Evolutionary conservation across 495 filamentous ascomycete genomes (phyloP), one percentile per base, ranked within the genome.

Genomic region (Pseudevernia furfuracea): DNA sequence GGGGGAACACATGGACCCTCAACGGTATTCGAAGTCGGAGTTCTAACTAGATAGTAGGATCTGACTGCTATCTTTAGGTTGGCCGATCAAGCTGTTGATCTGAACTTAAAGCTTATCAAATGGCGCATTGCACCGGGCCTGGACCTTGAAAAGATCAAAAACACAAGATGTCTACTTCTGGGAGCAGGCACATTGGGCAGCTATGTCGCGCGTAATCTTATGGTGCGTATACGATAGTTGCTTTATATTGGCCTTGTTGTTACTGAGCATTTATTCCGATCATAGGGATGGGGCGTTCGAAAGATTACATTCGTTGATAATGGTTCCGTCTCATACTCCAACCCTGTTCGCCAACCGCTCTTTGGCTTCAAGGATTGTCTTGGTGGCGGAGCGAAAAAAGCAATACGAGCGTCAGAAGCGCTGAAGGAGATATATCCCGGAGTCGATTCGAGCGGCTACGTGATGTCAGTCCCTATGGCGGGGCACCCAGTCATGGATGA

Each of bases 61-160:
- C 52, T 64, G 43, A 64, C 17, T 25, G 23, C 36, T 60, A 46
- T 19, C 17, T 36, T 23, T 41, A 56, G 59, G 66, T 80, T 97
- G 32, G 94, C 94, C 30, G 92, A 97, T 67, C 91, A 96, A 74
- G 89, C 92, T n/a, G 94, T 97, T 14, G 94, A 98, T 71, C 84
- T 98, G 58, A 98, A 98, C 70, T 80, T 97, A 65, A 97, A 97
- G 76, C 82, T 98, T 60, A 98, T 98, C 84, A 97, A 96, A 78
- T 98, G 94, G 94, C 86, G 94, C 34, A 89, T 98, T 62, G 90
- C 92, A 25, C 94, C 94, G 10, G 84, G 84, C 53, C 79, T 98
- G 30, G 82, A 97, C 72, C 85, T 98, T 17, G 91, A 96, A 15
- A 85, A 82, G 59, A 89, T 97, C 70, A 97, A 96, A 72, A 81